Evolutionary conservation across 352 stramenopile genomes (phyloP), one percentile per base, ranked within the genome.

Genomic region (Globisporangium radiosum): DNA sequence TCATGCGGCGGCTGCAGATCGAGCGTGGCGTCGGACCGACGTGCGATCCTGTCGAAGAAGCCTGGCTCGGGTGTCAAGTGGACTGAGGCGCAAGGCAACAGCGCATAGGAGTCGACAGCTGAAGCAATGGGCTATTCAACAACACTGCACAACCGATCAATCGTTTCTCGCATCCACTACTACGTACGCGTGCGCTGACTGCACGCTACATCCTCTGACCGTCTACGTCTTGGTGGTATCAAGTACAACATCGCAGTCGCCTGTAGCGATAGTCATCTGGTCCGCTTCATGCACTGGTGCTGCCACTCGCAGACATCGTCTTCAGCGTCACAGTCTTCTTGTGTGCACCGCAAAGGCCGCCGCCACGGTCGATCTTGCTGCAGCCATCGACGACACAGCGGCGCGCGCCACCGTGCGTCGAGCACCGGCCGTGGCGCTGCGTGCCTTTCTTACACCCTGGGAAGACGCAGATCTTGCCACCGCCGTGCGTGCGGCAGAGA

Each of bases 371-470:
- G 15, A 69, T 62, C 48, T 79, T 78, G 5, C 43, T 57, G 43
- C 76, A 86, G 17, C 71, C 72, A 0, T 51, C 48, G n/a, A 81
- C 59, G 1, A 33, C 47, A 58, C 76, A 86, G 2, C 62, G 61
- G 5, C 71, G 63, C 38, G 65, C 56, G 2, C 74, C 75, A 37
- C 72, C 76, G 53, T 86, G 76, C 14, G 66, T 73, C 33, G 72
- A 78, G 65, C 76, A 86, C 55, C 76, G 71, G 45, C 76, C 76
- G 47, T 65, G 53, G 36, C 75, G 70, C 59, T 85, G 74, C 38
- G 68, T 75, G 43, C 76, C 74, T 62, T 81, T 81, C 52, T 70
- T 78, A 65, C 76, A 86, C 11, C 75, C 75, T 3, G 68, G 63
- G 11, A 69, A 68, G 36, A 68, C 63, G 63, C 76, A 87, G 6